Conservation (phyloP, 768 basidiomycete species). For the Lentinus brumalis region DNA sequence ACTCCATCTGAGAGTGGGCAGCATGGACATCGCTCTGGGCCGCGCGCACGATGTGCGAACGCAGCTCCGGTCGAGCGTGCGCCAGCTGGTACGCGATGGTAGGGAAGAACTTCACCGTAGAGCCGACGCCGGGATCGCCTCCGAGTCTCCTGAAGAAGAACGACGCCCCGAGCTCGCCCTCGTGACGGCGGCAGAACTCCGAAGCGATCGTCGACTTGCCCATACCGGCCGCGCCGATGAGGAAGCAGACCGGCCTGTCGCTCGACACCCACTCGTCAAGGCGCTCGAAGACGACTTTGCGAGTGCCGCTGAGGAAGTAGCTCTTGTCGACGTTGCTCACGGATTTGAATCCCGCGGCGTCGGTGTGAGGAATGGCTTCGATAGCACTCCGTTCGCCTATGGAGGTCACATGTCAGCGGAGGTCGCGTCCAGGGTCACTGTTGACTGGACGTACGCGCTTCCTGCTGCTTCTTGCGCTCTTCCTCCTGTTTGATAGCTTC, state of each 20-base stretch:
- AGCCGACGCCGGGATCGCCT: background rate
- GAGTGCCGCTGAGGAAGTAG: constrained; percentile 12
- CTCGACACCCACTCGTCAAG: constrained; percentile 9
- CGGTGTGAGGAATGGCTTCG: background rate
- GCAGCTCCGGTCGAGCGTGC: background rate
- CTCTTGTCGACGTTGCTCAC: background rate
- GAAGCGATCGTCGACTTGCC: constrained; percentile 23
- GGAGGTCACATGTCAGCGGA: too few species aligned
- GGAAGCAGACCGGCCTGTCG: constrained; percentile 5
- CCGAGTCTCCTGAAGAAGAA: constrained; percentile 13
- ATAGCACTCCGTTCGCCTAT: too few species aligned
- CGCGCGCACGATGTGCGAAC: background rate
- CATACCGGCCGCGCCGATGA: constrained; percentile 13
- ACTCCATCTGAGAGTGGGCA: background rate
- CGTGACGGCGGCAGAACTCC: constrained; percentile 5
- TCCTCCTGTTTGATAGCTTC: too few species aligned
- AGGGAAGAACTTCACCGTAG: constrained; percentile 4
- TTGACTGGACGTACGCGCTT: too few species aligned
- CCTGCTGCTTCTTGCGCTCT: too few species aligned
- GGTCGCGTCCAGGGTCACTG: too few species aligned
- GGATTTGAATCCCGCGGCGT: background rate
- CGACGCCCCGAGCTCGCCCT: constrained; percentile 12
- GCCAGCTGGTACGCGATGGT: constrained; percentile 17
- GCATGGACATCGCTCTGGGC: background rate
- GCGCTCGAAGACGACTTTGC: background rate